A percentile compares a stretch with the other conserved stretches of the same genome.
Conservation (phyloP, 2,329 filamentous ascomycete genomes). For the Sporothrix globosa region DNA sequence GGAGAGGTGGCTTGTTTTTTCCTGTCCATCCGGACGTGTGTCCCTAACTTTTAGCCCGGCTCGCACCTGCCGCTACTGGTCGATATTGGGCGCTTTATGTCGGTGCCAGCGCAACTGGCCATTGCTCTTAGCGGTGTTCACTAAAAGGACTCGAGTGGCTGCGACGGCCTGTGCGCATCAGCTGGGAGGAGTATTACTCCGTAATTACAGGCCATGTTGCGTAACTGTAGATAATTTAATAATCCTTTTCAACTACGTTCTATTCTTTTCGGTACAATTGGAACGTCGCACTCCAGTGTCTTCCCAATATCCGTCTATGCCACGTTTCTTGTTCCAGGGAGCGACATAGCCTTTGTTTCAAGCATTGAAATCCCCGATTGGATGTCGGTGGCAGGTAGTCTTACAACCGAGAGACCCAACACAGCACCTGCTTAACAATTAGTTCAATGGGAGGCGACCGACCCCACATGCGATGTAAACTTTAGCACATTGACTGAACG, state of each 20-base stretch:
- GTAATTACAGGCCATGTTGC: no score
- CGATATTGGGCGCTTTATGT: background rate
- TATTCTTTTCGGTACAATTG: background rate
- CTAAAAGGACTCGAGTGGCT: background rate
- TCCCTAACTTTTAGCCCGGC: background rate
- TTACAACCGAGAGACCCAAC: background rate
- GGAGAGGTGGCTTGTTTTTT: background rate
- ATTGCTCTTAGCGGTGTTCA: background rate
- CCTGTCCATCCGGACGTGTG: background rate
- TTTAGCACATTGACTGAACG: no score
- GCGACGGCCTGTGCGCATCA: constrained; percentile 4
- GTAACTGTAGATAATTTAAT: no score
- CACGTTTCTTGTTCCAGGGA: constrained; percentile 18
- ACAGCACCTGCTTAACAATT: no score
- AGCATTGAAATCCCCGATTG: background rate
- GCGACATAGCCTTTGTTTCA: background rate
- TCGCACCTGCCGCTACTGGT: background rate
- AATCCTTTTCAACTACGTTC: no score
- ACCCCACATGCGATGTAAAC: no score
- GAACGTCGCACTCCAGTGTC: background rate
- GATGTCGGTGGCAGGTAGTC: background rate
- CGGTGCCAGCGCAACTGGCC: background rate
- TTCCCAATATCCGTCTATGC: background rate
- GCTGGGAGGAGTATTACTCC: no score
- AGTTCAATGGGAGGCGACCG: no score